phyloP scores from a whole-genome alignment of 2,329 filamentous ascomycete genomes.

The Acrodontium crateriforme region DNA sequence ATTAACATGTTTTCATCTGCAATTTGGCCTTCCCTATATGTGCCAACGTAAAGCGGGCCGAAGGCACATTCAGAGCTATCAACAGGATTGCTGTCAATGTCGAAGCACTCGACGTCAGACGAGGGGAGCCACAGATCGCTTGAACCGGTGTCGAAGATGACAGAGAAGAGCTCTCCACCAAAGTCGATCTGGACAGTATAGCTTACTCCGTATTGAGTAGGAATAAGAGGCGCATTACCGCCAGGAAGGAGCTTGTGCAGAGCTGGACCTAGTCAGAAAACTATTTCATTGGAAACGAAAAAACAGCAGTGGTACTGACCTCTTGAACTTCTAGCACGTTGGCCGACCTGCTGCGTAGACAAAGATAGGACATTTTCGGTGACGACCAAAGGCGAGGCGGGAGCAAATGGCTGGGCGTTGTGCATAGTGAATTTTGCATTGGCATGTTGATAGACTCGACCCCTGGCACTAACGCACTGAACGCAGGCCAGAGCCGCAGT shows the following conservation, averaged over 20 bases:
- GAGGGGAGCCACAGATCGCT: constrained; percentile 29
- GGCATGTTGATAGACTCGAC: background rate
- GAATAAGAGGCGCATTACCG: constrained; percentile 1
- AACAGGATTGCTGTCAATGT: constrained; percentile 9
- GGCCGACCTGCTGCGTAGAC: no score
- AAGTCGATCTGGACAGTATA: constrained; percentile 8
- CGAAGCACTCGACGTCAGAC: constrained; percentile 22
- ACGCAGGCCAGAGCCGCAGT: no score
- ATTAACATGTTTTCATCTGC: constrained; percentile 25
- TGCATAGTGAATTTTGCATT: background rate
- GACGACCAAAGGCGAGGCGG: no score
- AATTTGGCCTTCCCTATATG: constrained; percentile 23
- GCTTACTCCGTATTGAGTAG: constrained; percentile 1
- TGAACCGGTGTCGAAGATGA: constrained; percentile 31
- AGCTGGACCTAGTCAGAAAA: no score
- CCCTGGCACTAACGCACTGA: no score
- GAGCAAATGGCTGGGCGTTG: no score
- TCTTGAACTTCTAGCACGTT: no score
- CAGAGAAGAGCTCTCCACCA: constrained; percentile 12
- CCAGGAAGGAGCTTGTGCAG: no score
- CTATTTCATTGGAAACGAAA: no score
- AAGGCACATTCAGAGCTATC: constrained; percentile 11
- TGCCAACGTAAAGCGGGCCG: constrained; percentile 11
- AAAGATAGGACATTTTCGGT: no score
- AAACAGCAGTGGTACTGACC: no score